These are phyloP conservation scores for Suillus tomentosus DNA, from an alignment of 768 basidiomycete species.

Conservation along the genomic window DNA sequence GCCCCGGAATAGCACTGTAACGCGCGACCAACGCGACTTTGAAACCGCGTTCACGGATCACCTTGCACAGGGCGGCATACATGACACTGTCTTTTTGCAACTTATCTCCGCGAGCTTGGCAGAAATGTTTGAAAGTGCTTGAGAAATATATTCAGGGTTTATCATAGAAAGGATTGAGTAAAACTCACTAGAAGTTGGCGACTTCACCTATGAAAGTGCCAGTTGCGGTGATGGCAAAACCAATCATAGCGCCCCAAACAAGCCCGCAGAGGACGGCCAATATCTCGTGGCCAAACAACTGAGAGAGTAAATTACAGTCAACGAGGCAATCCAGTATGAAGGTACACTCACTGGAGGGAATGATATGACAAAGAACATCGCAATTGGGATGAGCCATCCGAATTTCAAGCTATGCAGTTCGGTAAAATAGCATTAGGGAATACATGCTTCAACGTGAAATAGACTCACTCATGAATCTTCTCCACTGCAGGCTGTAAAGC, in stretches of 20 bases:
- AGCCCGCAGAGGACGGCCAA: constrained; percentile 79
- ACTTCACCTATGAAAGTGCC: constrained; percentile 81
- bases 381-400: constrained; percentile 76
- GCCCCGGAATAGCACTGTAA: constrained; percentile 79
- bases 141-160: not conserved
- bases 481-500: constrained; percentile 43
- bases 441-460: constrained; percentile 1
- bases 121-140: constrained; percentile 81
- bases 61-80: constrained; percentile 58
- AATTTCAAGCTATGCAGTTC: constrained; percentile 40
- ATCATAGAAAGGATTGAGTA: not conserved
- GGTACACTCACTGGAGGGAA: constrained; percentile 62
- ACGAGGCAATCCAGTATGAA: constrained; percentile 5
- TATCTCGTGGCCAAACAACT: constrained; percentile 88
- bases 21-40: constrained; percentile 68
- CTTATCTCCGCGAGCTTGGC: constrained; percentile 70
- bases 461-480: constrained; percentile 37
- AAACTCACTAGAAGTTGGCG: constrained; percentile 76
- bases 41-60: constrained; percentile 85
- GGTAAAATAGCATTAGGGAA: not conserved
- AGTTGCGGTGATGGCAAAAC: constrained; percentile 78
- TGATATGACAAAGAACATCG: constrained; percentile 72
- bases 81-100: constrained; percentile 42
- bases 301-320: constrained; percentile 5
- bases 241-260: constrained; percentile 80